These are phyloP conservation scores for Rhodofomes roseus DNA, from an alignment of 1,284 basidiomycete species.

Conservation along the genomic window DNA sequence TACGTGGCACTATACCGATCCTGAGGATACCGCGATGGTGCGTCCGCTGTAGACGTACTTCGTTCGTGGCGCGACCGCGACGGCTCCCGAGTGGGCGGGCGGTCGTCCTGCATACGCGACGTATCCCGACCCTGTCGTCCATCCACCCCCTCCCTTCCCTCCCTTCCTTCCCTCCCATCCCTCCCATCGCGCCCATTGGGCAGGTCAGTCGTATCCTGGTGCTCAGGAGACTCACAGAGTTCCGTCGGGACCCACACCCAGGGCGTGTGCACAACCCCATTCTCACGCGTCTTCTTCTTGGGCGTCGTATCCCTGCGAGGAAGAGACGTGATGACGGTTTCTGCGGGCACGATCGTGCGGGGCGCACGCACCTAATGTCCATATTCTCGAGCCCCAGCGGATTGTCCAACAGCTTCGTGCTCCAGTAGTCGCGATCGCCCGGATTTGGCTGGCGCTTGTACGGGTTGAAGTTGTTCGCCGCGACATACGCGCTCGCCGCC, in stretches of 20 bases:
- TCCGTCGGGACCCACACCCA: constrained; percentile 35
- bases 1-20: not conserved
- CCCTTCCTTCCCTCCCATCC: constrained; percentile 7
- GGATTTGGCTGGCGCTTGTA: constrained; percentile 56
- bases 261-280: constrained; percentile 26
- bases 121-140: not conserved
- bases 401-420: constrained; percentile 52
- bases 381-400: constrained; percentile 63
- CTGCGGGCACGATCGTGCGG: not conserved
- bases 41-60: not conserved
- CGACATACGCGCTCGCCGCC: constrained; percentile 14
- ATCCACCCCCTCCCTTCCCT: not conserved
- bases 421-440: constrained; percentile 59
- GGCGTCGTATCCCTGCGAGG: not conserved
- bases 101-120: not conserved
- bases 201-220: constrained; percentile 11
- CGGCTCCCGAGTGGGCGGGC: not conserved
- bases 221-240: constrained; percentile 22
- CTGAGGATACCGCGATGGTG: not conserved
- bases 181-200: constrained; percentile 8
- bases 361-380: constrained; percentile 53
- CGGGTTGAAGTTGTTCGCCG: constrained; percentile 42
- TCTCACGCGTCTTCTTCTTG: not conserved
- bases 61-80: not conserved
- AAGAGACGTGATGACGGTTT: not conserved